These are phyloP conservation scores for Clonostachys byssicola DNA, from an alignment of 2,329 filamentous ascomycete species.

Conservation along the genomic window DNA sequence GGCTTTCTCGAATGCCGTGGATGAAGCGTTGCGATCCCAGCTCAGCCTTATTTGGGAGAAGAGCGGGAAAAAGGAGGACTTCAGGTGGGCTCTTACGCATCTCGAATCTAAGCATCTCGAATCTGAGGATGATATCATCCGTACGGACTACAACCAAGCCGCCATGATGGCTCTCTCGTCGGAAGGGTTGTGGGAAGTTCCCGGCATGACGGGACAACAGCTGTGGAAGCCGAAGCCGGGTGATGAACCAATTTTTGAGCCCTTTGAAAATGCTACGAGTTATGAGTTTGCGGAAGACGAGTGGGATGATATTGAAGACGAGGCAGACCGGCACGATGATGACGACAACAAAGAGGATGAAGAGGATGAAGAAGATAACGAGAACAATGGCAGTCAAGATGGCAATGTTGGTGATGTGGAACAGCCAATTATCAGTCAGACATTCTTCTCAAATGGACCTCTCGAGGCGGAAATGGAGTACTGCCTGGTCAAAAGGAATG, in stretches of 20 bases:
- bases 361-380: too few species aligned
- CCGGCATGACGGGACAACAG: not conserved
- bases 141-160: not conserved
- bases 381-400: too few species aligned
- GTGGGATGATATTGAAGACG: too few species aligned
- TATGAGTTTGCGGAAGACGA: not conserved
- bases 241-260: not conserved
- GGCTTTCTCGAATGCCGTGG: not conserved
- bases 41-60: not conserved
- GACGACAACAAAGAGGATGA: too few species aligned
- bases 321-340: too few species aligned
- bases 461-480: not conserved
- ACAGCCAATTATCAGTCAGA: not conserved
- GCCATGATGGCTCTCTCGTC: not conserved
- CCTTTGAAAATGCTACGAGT: not conserved
- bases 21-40: not conserved
- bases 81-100: not conserved
- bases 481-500: not conserved
- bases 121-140: not conserved
- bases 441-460: not conserved
- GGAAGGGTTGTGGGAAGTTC: not conserved
- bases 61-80: not conserved
- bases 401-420: not conserved
- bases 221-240: not conserved
- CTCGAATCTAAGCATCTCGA: not conserved